Base-by-base conservation (phyloP, 148 eudicot species). In the Camellia lanceoleosa region DNA sequence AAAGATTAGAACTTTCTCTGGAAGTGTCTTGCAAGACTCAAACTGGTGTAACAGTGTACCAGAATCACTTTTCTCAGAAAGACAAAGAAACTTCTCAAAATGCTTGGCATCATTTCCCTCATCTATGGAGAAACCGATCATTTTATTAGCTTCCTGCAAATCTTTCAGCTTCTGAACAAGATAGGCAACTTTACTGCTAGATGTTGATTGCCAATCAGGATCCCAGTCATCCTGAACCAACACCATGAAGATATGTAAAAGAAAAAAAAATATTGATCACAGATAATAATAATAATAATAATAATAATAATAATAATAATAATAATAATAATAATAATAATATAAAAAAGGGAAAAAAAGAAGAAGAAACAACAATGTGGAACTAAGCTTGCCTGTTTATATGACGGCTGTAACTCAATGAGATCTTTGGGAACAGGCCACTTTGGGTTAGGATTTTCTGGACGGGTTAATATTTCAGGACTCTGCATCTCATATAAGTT, bases 341-440 rank as follows among this genome's bases (percentile, higher is more conserved):
- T 43, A 47, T 41, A 54, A 16, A 47, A 67, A 10, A n/a, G 59
- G 15, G 19, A 19, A 54, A 30, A 6, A 2, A 20, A 0, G 54
- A 7, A 56, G 65, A 16, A 38, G 30, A 23, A 58, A 64, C 42
- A 60, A 56, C 7, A 13, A 20, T 23, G 60, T 30, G 7, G 66
- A 70, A 41, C 42, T 19, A 73, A 72, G 81, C 86, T 63, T 80
- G 79, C 99, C 95, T 96, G 99, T 84, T 93, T 92, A 87, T 93
- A 96, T 52, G 99, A 93, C 76, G 98, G 99, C 77, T 96, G 99
- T 52, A 96, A 85, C 88, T 96, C 99, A 82, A 96, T 96, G 43
- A 96, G 94, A 87, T 96, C 99, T 83, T 96, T 90, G n/a, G 99
- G 99, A 73, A 96, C 99, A 79, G 99, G 94, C 99, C 98, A 96